Evolutionary conservation across 179 eudicot genomes (phyloP), one percentile per base, ranked within the genome.

Genomic region (Carnegiea gigantea): DNA sequence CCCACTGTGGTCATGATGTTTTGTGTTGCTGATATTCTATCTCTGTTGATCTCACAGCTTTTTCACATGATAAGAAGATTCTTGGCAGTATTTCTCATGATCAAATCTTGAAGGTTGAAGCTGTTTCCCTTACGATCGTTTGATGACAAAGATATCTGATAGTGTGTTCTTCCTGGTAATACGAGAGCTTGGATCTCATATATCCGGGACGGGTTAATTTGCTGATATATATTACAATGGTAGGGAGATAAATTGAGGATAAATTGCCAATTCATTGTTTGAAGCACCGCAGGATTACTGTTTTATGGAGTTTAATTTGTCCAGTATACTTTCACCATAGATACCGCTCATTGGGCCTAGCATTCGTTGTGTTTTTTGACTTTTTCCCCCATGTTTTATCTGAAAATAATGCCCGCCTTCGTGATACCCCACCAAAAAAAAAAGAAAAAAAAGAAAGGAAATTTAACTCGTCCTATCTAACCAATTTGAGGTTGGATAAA

Each of bases 51-150:
- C 70, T 79, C 84, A 84, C 85, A 96, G 99, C 99, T 15, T 92
- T 96, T 88, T 95, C 98, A 54, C 97, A 93, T 78, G 97, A 96
- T 85, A 95, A 83, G 82, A 93, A 90, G 93, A 82, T 86, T 83
- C 97, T 95, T 79, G 98, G 97, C 75, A 95, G 98, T 82, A 90
- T 95, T 85, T 95, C 99, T 77, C 98, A 94, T 88, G 99, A 96
- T 82, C 78, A 89, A 30, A 85, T 82, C 9, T 83, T 96, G 84
- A 96, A 96, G 98, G 99, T 28, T 44, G 81, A 64, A 54, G 36
- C 77, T 88, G 71, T 86, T 76, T 44, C 65, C 67, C 54, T 75
- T 14, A 40, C 20, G n/a, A 30, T 3, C 2, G 9, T 62, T 26
- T n/a, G 23, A 11, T 57, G 1, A 28, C 24, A 24, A 51, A 51